phyloP scores from a whole-genome alignment of 345 rosid species.

The Ricinus communis region DNA sequence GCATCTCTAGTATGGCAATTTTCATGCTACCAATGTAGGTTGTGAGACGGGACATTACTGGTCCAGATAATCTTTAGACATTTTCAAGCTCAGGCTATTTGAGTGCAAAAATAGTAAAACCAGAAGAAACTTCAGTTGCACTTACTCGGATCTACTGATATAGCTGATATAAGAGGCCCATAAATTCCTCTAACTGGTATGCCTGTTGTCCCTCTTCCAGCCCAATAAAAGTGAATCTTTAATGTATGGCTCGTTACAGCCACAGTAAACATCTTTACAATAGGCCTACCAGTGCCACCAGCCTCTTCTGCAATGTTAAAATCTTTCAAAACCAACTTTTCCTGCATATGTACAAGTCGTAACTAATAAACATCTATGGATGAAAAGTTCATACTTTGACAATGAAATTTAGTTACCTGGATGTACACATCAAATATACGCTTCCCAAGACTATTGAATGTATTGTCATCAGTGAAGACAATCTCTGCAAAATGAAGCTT shows the following conservation, averaged over 20 bases:
- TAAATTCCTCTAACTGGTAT: slow-evolving; percentile 29
- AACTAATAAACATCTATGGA: neutral
- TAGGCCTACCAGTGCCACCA: slow-evolving; percentile 24
- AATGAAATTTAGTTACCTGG: slow-evolving; percentile 45
- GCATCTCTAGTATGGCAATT: neutral
- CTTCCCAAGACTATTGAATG: slow-evolving; percentile 59
- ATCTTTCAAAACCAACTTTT: slow-evolving; percentile 26
- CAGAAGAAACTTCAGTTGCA: neutral
- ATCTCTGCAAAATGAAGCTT: slow-evolving; percentile 88
- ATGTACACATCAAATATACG: slow-evolving; percentile 77
- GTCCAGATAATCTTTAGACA: neutral
- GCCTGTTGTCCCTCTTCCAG: slow-evolving; percentile 35
- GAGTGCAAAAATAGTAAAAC: neutral
- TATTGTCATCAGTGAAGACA: slow-evolving; percentile 47
- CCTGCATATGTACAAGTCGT: slow-evolving; percentile 9
- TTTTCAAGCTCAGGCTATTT: neutral
- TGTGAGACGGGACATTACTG: neutral
- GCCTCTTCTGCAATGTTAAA: slow-evolving; percentile 28
- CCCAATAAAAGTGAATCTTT: slow-evolving; percentile 33
- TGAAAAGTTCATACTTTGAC: neutral
- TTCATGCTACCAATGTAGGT: neutral
- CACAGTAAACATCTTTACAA: slow-evolving; percentile 23
- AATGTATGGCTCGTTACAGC: slow-evolving; percentile 18
- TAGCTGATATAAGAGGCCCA: slow-evolving; percentile 33
- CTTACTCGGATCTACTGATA: slow-evolving; percentile 31